Evolutionary conservation across 345 rosid genomes (phyloP), one percentile per base, ranked within the genome.

Genomic region (Acer campestre): DNA sequence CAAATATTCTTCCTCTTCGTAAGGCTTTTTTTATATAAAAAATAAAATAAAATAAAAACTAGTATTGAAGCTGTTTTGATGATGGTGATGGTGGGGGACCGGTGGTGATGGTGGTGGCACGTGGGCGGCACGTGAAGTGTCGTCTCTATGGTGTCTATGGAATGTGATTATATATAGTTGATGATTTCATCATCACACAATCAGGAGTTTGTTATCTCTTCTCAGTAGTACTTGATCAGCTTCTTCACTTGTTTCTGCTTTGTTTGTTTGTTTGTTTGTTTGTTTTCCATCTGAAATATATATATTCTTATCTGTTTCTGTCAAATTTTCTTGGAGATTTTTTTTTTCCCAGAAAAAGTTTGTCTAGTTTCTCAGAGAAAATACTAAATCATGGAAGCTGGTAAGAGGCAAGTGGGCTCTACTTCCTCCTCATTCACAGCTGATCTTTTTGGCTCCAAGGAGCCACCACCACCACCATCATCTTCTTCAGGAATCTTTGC

Each of bases 361-460:
- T 56, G 22, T 18, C 61, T 35, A 4, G 38, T 35, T 35, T 35
- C 38, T 35, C 38, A 35, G 27, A 63, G 16, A 31, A 38, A 29
- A 71, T 67, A 61, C 38, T 35, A 35, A 35, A 17, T 46, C 18
- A 91, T 91, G 98, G 98, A 88, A 38, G 70, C 73, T 68, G 70
- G 74, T 70, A 88, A 87, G 82, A 88, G 84, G 71, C 77, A 81
- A 75, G 68, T 70, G 20, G 73, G 86, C 70, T 83, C 90, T 59
- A 20, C 63, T 66, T 75, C 91, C 59, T 85, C 89, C 55, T 90
- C 89, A 4, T 86, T 89, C 71, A 83, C 90, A 8, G 75, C 90
- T 78, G 87, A 91, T 67, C 90, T 94, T 71, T 94, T 90, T 75
- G 92, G 96, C 78, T 81, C 80, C 80, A 94, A 85, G 83, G 89